A percentile compares a stretch with the other conserved stretches of the same genome.
Evolutionary conservation across 495 filamentous ascomycete species (phyloP).

Genomic region (Neurospora sp.): DNA sequence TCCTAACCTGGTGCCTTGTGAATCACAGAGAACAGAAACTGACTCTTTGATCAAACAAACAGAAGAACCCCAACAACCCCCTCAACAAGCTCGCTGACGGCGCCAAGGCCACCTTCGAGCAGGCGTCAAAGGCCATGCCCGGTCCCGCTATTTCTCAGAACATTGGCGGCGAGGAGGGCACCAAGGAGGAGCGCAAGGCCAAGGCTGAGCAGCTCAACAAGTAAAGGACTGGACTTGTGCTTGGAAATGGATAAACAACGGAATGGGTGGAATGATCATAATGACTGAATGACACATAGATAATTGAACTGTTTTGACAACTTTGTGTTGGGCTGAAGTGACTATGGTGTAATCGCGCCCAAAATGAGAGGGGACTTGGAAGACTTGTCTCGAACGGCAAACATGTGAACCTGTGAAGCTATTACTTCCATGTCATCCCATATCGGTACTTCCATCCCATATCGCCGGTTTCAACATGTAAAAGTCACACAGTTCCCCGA

Average conservation of each 20-base stretch:
- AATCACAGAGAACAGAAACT: no score
- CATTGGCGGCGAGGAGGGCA: constrained; percentile 40
- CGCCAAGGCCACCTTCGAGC: constrained; percentile 24
- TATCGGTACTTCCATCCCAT: background rate
- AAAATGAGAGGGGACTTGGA: background rate
- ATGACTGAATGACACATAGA: background rate
- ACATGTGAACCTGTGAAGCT: background rate
- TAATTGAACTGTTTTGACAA: background rate
- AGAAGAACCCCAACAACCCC: constrained; percentile 7
- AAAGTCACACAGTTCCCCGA: background rate
- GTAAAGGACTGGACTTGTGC: constrained; percentile 14
- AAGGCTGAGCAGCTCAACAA: constrained; percentile 59
- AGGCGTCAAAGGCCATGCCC: constrained; percentile 35
- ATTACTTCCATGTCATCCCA: background rate
- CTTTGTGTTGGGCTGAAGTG: background rate
- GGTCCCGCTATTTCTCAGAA: constrained; percentile 39
- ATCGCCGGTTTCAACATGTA: no score
- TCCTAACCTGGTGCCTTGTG: no score
- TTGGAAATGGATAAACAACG: background rate
- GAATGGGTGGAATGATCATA: background rate
- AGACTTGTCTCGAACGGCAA: background rate
- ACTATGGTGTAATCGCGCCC: background rate
- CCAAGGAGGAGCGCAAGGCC: constrained; percentile 58
- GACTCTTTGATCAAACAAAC: background rate
- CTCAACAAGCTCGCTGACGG: constrained; percentile 16